Base-by-base conservation (phyloP, 116 monocot genomes). In the Iris pallida region DNA sequence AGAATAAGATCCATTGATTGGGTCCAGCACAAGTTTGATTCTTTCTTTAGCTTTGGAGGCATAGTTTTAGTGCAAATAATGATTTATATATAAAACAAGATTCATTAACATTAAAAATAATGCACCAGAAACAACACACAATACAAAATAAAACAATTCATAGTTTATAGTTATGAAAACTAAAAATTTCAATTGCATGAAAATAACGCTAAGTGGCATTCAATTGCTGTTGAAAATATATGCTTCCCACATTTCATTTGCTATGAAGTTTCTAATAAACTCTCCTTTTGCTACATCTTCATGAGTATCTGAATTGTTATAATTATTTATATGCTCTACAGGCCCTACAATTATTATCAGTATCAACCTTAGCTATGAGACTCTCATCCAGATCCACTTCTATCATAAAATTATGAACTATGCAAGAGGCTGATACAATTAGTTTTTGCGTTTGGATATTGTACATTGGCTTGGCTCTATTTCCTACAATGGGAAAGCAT, bases 401-500 rank as follows among this genome's bases (percentile, higher is more conserved):
- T 30, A 61, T 61, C 5, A 20, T 1, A 4, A 12, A 61, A 5
- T 61, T 61, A 14, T 40, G 40, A 7, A 61, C 2, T 9, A 61
- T 61, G 43, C 61, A 61, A 61, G 0, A 61, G 8, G 61, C 61
- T 0, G 8, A 40, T 14, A 42, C 13, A 61, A 61, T 42, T 61
- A 42, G 3, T 41, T 61, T 61, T 40, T 61, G 61, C 0, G 40
- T 43, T 14, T 5, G 10, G 5, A 61, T 9, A 42, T 13, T 42
- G 7, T 61, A 61, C 1, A 4, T 9, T 6, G 8, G 42, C n/a
- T 61, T 8, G 2, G 4, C 42, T 41, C 41, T 12, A 42, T 41
- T 61, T 61, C 14, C 61, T 61, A 61, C 7, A 6, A 61, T 61
- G 7, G 61, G 61, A 61, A 43, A 61, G 11, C 61, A 1, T 61